Evolutionary conservation across 352 stramenopile species (phyloP), one percentile per base, ranked within the genome.

Genomic region (Pythium sukuiense): DNA sequence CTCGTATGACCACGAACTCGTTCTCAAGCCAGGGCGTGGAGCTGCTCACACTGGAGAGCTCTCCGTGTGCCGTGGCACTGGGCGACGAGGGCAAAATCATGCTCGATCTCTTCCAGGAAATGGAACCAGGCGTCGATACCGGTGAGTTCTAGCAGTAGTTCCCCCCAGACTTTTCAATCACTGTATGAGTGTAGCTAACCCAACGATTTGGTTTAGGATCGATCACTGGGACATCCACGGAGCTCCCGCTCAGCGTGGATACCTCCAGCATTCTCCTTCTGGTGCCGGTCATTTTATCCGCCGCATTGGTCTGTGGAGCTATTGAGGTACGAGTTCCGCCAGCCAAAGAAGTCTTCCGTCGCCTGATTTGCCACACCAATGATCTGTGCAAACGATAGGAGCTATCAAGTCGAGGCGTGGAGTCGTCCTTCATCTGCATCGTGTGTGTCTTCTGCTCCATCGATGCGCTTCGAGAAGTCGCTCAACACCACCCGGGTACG

Each of bases 401-500:
- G 41, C 41, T 71, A 5, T 26, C 27, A 46, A 52, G 14, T 0
- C 64, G 64, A 27, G 57, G 57, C 45, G 64, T 71, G 3, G n/a
- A 11, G n/a, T 27, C 57, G 20, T 43, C 64, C 6, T 57, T 43
- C 2, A 65, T 71, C 26, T 61, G 56, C 32, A 53, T 71, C 26
- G 57, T 71, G 9, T 71, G 49, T 16, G 33, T 71, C 26, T 61
- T 33, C n/a, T 71, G 64, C 37, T 35, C 52, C 8, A 43, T 58
- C 14, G 64, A 71, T 0, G 64, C 64, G 3, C 49, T 61, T 6
- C 64, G 52, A 6, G 57, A 53, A 12, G 49, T 50, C 30, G 32
- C 49, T 6, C 27, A 41, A 5, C 50, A 53, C 32, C 56, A 71
- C 11, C 57, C 64, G 61, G 64, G 64, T 71, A 11, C 32, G 32